phyloP scores from a whole-genome alignment of 75 land plant species.

The Ceratopteris richardii region DNA sequence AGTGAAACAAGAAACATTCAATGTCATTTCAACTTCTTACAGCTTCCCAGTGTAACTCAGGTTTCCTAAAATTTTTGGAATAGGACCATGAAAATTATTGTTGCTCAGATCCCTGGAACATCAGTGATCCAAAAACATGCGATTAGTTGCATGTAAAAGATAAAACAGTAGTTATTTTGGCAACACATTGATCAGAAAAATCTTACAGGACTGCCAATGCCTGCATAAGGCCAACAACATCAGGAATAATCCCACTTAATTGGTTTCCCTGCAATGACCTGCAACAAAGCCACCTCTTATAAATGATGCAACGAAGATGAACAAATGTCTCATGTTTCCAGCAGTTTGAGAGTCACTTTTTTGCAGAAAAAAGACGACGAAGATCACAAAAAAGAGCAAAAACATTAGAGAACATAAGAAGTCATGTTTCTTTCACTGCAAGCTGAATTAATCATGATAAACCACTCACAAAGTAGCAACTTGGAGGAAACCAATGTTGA shows the following conservation, averaged over 20 bases:
- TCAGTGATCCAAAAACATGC: not conserved
- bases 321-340: not conserved
- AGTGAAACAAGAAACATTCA: not conserved
- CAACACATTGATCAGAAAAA: too few relatives aligned
- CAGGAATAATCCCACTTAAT: constrained; percentile 70
- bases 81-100: constrained; percentile 65
- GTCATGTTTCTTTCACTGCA: too few relatives aligned
- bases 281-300: not conserved
- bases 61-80: constrained; percentile 89
- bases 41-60: constrained; percentile 75
- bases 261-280: constrained; percentile 80
- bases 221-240: constrained; percentile 96
- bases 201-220: constrained; percentile 96
- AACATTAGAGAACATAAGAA: too few relatives aligned
- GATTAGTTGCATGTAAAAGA: not conserved
- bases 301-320: not conserved
- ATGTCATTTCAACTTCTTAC: constrained; percentile 34
- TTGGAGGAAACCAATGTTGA: constrained; percentile 90
- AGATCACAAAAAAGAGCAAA: too few relatives aligned
- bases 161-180: too few relatives aligned
- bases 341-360: not conserved
- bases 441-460: too few relatives aligned
- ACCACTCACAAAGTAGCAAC: constrained; percentile 88
- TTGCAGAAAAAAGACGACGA: too few relatives aligned
- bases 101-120: constrained; percentile 76